Base-by-base conservation (phyloP, 805 yeast species). In the Candida ortonii region DNA sequence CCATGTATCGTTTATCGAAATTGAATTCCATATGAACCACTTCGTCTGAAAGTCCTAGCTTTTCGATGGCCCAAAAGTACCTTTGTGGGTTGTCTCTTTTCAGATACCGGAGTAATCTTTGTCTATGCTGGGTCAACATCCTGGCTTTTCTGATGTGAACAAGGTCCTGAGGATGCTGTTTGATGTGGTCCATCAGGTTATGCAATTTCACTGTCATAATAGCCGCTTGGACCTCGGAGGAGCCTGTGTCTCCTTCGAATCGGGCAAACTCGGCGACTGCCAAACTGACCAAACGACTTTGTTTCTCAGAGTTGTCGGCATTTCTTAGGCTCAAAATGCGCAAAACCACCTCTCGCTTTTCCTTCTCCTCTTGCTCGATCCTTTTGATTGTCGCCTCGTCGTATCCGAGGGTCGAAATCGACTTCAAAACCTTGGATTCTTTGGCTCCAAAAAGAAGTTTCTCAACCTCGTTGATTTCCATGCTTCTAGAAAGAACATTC, bases 161-260 rank as follows among this genome's bases (percentile, higher is more conserved):
- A 47, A 73, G 67, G 63, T 90, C 97, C 57, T 88, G 83, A 46
- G 78, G 80, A 55, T 79, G 69, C 32, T 74, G 69, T 48, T 73
- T 70, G 36, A 84, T 71, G 54, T 89, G 96, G 27, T 76, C 72
- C 66, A 85, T 85, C 43, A 85, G 67, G 45, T 76, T 79, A 47
- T 82, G 84, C 48, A 93, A 86, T 52, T 76, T 76, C 30, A 86
- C 80, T 0, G 97, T 87, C 65, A 81, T 65, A 17, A 85, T 73
- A 3, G 97, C 97, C 2, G 97, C 96, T 62, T 89, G 97, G 16
- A 89, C 96, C 63, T 90, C 97, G 34, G 95, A 78, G 2, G 96
- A 85, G 3, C 95, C 97, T 1, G 96, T 85, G 58, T 93, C 97
- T 34, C 95, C 96, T 28, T 80, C 87, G 44, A 73, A 70, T 52